phyloP scores from a whole-genome alignment of 495 filamentous ascomycete species.

The Lasiosphaeris hirsuta region DNA sequence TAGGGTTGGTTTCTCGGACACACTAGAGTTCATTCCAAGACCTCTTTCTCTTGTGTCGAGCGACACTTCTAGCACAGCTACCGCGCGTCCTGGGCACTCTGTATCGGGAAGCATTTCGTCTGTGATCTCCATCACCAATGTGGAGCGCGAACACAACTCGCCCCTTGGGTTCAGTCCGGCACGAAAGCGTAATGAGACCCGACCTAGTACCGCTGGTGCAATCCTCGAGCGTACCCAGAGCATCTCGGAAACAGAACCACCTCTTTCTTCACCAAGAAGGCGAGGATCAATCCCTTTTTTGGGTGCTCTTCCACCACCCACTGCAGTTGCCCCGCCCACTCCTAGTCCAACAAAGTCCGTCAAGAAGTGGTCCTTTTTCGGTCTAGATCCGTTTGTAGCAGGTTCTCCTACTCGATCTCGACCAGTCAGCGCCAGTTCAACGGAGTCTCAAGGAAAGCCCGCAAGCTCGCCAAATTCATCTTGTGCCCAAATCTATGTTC shows the following conservation, averaged over 20 bases:
- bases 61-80: constrained; percentile 66
- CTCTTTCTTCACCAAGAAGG: constrained; percentile 34
- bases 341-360: constrained; percentile 45
- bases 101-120: constrained; percentile 63
- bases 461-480: constrained; percentile 10
- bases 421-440: constrained; percentile 37
- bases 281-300: constrained; percentile 52
- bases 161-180: constrained; percentile 25
- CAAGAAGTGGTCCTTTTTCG: constrained; percentile 55
- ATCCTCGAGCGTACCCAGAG: constrained; percentile 46
- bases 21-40: constrained; percentile 65
- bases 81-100: constrained; percentile 59
- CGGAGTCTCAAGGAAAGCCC: constrained; percentile 30
- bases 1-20: constrained; percentile 59
- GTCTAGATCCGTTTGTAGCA: constrained; percentile 43
- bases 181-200: constrained; percentile 32
- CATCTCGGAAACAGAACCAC: constrained; percentile 25
- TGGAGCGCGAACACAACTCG: constrained; percentile 36
- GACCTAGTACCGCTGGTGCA: constrained; percentile 53
- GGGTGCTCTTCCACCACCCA: constrained; percentile 29
- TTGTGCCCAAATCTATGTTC: constrained; percentile 15
- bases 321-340: constrained; percentile 28
- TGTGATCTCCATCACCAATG: constrained; percentile 47
- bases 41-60: constrained; percentile 71
- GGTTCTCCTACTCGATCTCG: constrained; percentile 41